Evolutionary conservation across 2,329 filamentous ascomycete genomes (phyloP), one percentile per base, ranked within the genome.

Genomic region (Teratosphaeria viscida): DNA sequence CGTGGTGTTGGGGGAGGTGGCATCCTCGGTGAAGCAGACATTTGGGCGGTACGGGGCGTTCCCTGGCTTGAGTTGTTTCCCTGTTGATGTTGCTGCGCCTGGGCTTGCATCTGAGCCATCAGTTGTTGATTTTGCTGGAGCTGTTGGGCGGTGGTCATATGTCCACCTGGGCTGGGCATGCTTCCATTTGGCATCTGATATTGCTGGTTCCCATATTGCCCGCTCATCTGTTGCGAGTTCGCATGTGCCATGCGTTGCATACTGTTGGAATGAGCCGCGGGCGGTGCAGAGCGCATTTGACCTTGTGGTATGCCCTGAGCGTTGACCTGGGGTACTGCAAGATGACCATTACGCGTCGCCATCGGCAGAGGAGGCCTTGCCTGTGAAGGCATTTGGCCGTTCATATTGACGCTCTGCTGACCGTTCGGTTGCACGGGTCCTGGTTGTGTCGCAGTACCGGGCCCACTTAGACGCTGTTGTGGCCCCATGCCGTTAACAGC

Each of bases 301-400:
- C 87, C 85, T 70, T 89, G 86, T 43, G 85, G 84, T 27, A 88
- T 79, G 54, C 82, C 82, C 61, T 83, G 84, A 2, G 58, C 78
- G 67, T 74, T 83, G 79, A 69, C 81, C 72, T 72, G 67, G 5
- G 69, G 80, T 79, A 67, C 79, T 71, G 64, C 81, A 75, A 67
- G 76, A 75, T 73, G 83, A 2, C 73, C 73, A 58, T 78, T 78
- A 16, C 65, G 72, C 59, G 81, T 76, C 37, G 77, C 78, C 64
- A 77, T 77, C 62, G 77, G 76, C 65, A 82, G 71, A 34, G 60
- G 59, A n/a, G 62, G 60, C 23, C 65, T 58, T 10, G 75, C 75
- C 62, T 75, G 76, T 58, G 76, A 73, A 34, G 74, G 69, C 67
- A 76, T 72, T 57, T 72, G 71, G 1, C 66, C 68, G 56, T 69